Evolutionary conservation across 805 yeast species (phyloP).

Genomic region (Monosporozyma solicola): DNA sequence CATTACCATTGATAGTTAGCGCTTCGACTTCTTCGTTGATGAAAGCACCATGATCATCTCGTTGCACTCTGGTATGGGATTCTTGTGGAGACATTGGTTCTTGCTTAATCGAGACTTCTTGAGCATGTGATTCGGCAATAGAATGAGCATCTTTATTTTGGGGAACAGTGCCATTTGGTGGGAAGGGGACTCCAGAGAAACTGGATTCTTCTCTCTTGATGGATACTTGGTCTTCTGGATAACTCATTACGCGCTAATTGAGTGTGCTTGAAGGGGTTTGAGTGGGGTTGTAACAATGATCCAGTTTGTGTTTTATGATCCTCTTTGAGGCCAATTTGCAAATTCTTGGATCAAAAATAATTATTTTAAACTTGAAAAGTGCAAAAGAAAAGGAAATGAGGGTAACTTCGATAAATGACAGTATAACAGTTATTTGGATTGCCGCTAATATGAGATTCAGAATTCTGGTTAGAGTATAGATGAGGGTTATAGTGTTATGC

Average conservation of each 20-base stretch:
- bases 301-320: background rate
- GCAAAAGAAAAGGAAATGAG: background rate
- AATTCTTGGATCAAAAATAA: background rate
- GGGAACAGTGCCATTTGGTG: constrained; percentile 1
- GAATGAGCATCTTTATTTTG: background rate
- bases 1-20: background rate
- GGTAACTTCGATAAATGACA: background rate
- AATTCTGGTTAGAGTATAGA: too few relatives aligned
- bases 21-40: background rate
- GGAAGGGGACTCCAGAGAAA: constrained; percentile 1
- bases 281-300: background rate
- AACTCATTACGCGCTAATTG: background rate
- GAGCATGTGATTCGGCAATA: background rate
- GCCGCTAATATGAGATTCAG: background rate
- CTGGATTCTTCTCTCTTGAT: background rate
- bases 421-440: background rate
- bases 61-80: background rate
- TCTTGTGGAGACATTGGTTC: background rate
- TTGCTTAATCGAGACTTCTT: background rate
- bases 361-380: background rate
- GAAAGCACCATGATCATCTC: background rate
- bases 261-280: background rate
- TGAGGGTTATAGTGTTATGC: too few relatives aligned
- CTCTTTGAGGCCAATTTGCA: background rate
- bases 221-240: background rate